A percentile compares a stretch with the other conserved stretches of the same genome.
phyloP scores from a whole-genome alignment of 768 basidiomycete species.

The Dacryopinax spathularia region DNA sequence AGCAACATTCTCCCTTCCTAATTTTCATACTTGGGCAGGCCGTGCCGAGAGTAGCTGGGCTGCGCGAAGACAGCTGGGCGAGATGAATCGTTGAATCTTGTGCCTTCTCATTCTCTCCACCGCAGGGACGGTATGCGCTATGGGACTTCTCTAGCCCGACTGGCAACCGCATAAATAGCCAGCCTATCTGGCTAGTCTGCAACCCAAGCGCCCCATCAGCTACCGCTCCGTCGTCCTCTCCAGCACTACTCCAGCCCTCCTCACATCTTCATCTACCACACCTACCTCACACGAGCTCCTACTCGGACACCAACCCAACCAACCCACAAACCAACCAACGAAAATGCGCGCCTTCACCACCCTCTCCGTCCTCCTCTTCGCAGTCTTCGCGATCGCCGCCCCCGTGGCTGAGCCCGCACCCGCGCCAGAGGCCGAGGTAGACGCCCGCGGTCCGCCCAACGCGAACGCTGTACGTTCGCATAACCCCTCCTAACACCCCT shows the following conservation, averaged over 20 bases:
- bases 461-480: not conserved
- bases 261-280: not conserved
- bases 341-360: conserved; percentile 1
- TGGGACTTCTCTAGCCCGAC: not conserved
- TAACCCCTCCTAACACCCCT: not conserved
- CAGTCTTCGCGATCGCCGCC: not conserved
- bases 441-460: not conserved
- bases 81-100: not conserved
- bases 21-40: not conserved
- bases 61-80: not conserved
- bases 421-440: not conserved
- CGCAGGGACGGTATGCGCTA: not conserved
- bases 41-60: too few relatives aligned
- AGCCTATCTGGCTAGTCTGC: not conserved
- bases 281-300: not conserved
- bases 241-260: not conserved
- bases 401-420: not conserved
- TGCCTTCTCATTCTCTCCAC: not conserved
- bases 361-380: not conserved
- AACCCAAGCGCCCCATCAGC: not conserved
- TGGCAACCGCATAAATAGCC: not conserved
- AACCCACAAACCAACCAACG: not conserved
- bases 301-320: not conserved
- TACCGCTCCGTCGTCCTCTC: not conserved
- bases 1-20: too few relatives aligned